These are phyloP conservation scores for Blastomyces silverae DNA, from an alignment of 2,329 filamentous ascomycete genomes.

Conservation along the genomic window DNA sequence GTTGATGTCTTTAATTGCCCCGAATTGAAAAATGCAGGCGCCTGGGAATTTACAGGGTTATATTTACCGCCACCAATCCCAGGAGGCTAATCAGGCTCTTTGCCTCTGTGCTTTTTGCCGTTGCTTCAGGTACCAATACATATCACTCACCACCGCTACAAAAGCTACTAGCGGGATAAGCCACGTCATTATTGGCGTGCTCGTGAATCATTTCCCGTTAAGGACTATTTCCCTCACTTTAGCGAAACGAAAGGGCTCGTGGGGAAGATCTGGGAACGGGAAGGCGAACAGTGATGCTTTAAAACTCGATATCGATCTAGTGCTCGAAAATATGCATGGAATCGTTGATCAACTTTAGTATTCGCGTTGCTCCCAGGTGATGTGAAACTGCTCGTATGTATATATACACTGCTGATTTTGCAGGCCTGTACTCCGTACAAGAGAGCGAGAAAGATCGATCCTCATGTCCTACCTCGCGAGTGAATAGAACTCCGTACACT, in stretches of 20 bases:
- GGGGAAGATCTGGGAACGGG: background rate
- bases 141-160: background rate
- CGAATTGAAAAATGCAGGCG: background rate
- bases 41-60: background rate
- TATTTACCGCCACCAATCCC: background rate
- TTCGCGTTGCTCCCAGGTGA: background rate
- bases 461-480: background rate
- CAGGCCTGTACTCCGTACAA: background rate
- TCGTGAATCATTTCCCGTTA: background rate
- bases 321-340: background rate
- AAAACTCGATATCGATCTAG: background rate
- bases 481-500: background rate
- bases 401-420: background rate
- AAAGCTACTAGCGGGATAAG: background rate
- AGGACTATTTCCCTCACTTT: background rate
- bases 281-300: background rate
- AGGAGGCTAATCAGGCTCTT: background rate
- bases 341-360: background rate
- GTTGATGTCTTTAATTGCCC: background rate
- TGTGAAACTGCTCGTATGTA: background rate
- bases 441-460: background rate
- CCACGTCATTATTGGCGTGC: background rate
- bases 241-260: background rate
- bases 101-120: background rate
- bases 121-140: constrained; percentile 5